A percentile compares a stretch with the other conserved stretches of the same genome.
Conservation (phyloP, 2,329 filamentous ascomycete genomes). For the Aspergillus aculeatinus region DNA sequence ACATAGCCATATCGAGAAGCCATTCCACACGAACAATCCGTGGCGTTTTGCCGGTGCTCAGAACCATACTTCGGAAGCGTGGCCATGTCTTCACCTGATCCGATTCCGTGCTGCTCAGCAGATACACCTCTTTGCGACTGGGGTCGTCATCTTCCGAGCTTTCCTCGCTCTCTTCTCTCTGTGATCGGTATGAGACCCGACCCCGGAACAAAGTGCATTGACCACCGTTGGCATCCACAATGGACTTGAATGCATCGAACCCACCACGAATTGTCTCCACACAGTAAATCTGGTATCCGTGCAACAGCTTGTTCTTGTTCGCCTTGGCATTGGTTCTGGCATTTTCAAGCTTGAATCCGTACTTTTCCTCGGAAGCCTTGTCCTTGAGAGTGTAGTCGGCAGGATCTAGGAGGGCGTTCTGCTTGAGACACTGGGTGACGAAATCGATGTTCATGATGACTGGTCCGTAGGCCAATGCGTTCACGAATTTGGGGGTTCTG, state of each 20-base stretch:
- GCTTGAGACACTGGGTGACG: slow-evolving; percentile 72
- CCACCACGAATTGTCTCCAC: slow-evolving; percentile 77
- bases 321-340: slow-evolving; percentile 69
- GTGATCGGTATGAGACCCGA: slow-evolving; percentile 67
- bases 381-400: slow-evolving; percentile 70
- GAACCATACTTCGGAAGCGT: slow-evolving; percentile 76
- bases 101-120: slow-evolving; percentile 68
- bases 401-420: slow-evolving; percentile 63
- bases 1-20: slow-evolving; percentile 86
- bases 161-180: slow-evolving; percentile 45
- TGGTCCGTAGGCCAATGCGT: slow-evolving; percentile 77
- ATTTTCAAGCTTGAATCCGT: slow-evolving; percentile 67
- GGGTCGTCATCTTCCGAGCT: slow-evolving; percentile 61
- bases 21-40: slow-evolving; percentile 83
- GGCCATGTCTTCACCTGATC: slow-evolving; percentile 75
- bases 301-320: slow-evolving; percentile 74
- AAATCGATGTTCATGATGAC: slow-evolving; percentile 74
- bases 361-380: slow-evolving; percentile 67
- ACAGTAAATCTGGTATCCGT: slow-evolving; percentile 78
- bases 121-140: slow-evolving; percentile 72
- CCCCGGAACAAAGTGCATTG: slow-evolving; percentile 75
- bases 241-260: slow-evolving; percentile 78
- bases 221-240: slow-evolving; percentile 86
- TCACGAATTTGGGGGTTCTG: slow-evolving; percentile 90
- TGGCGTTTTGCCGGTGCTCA: slow-evolving; percentile 74